Conservation (phyloP, 2,329 filamentous ascomycete species). For the Arthrinium phaeospermum region DNA sequence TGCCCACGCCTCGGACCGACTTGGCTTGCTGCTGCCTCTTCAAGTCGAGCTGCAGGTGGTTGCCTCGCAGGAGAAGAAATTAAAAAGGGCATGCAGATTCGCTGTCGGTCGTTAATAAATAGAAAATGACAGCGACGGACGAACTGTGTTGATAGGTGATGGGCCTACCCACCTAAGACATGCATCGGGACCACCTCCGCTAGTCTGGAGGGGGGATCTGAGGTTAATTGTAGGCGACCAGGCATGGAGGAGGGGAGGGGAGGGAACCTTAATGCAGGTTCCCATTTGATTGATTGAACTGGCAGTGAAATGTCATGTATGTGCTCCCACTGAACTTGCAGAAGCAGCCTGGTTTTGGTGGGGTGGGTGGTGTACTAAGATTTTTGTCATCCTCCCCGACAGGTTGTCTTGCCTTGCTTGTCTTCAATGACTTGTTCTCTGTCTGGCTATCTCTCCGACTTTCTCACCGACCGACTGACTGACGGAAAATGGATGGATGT, state of each 20-base stretch:
- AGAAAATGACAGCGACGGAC: conserved; percentile 2
- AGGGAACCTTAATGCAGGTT: conserved; percentile 9
- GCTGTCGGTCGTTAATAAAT: not conserved
- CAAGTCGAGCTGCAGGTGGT: not conserved
- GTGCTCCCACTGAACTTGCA: not conserved
- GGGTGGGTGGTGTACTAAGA: not conserved
- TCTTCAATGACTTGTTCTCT: not conserved
- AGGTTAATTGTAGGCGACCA: not conserved
- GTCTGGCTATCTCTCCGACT: not conserved
- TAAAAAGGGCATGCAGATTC: not conserved
- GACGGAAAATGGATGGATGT: not conserved
- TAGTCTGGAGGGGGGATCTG: not conserved
- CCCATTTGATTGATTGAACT: not conserved
- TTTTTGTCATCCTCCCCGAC: not conserved
- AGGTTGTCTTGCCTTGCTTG: not conserved
- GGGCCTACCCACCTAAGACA: conserved; percentile 9
- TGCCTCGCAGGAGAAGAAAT: not conserved
- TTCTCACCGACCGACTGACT: not conserved
- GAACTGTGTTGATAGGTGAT: conserved; percentile 1
- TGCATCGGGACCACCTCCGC: conserved; percentile 10
- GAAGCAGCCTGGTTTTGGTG: not conserved
- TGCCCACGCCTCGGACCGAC: conserved; percentile 6
- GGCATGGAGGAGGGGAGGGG: not conserved
- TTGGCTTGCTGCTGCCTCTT: conserved; percentile 8
- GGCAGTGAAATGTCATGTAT: not conserved